These are phyloP conservation scores for Termitomyces sp. DNA, from an alignment of 768 basidiomycete genomes.

Conservation along the genomic window DNA sequence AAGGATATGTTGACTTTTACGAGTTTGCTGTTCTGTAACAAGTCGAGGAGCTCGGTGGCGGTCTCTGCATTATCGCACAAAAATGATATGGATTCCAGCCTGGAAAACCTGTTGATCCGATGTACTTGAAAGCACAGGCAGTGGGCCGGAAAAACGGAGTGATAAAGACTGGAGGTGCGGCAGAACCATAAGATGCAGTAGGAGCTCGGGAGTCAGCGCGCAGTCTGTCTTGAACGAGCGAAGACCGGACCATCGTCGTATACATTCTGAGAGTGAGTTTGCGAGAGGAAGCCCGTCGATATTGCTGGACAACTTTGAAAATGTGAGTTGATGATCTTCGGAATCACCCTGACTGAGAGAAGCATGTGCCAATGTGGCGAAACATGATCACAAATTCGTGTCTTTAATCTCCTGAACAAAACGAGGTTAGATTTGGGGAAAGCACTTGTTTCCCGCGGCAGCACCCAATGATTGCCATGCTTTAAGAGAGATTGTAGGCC, in stretches of 20 bases:
- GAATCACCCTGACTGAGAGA: neutral
- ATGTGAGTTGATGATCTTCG: neutral
- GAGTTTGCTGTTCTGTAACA: neutral
- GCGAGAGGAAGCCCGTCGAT: neutral
- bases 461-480: neutral
- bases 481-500: neutral
- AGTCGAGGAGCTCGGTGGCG: neutral
- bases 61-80: neutral
- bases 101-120: neutral
- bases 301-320: neutral
- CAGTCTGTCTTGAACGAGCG: neutral
- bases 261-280: neutral
- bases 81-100: neutral
- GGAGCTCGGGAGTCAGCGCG: neutral
- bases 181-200: neutral
- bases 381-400: neutral
- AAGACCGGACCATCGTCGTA: neutral
- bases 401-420: neutral
- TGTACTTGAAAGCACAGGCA: neutral
- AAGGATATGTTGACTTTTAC: neutral
- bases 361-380: neutral
- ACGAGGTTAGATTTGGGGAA: neutral
- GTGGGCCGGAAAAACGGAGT: neutral
- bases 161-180: neutral
- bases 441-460: neutral